These are phyloP conservation scores for Rhizopogon sp. DNA, from an alignment of 768 basidiomycete genomes.

Conservation along the genomic window DNA sequence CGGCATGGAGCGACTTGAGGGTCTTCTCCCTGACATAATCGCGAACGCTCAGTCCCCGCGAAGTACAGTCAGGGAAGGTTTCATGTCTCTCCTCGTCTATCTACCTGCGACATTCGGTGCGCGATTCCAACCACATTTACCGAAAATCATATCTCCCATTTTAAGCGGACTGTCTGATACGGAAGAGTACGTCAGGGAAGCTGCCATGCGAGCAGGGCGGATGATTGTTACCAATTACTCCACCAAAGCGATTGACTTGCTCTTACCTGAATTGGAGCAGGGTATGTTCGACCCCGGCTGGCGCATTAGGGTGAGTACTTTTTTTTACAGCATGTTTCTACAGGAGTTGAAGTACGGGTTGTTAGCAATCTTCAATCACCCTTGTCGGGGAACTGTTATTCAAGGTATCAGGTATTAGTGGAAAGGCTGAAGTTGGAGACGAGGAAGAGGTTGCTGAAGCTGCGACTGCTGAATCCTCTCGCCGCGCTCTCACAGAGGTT, in stretches of 20 bases:
- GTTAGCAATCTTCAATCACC: constrained; percentile 89
- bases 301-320: constrained; percentile 78
- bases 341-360: constrained; percentile 7
- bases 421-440: constrained; percentile 74
- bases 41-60: constrained; percentile 85
- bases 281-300: constrained; percentile 95
- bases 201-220: constrained; percentile 96
- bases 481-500: constrained; percentile 81
- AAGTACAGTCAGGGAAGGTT: constrained; percentile 92
- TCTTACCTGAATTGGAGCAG: constrained; percentile 89
- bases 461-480: constrained; percentile 68
- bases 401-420: constrained; percentile 94
- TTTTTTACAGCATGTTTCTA: not conserved
- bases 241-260: constrained; percentile 83
- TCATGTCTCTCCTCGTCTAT: constrained; percentile 96
- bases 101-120: constrained; percentile 94
- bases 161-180: constrained; percentile 86
- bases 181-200: constrained; percentile 94
- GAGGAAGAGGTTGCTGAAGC: constrained; percentile 65
- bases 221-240: constrained; percentile 98
- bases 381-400: constrained; percentile 94
- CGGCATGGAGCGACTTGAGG: constrained; percentile 96
- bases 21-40: constrained; percentile 90
- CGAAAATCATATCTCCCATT: constrained; percentile 91
- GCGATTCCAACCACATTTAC: constrained; percentile 93